Conservation (phyloP, 108 stramenopile genomes). For the Cyclotella atomus region DNA sequence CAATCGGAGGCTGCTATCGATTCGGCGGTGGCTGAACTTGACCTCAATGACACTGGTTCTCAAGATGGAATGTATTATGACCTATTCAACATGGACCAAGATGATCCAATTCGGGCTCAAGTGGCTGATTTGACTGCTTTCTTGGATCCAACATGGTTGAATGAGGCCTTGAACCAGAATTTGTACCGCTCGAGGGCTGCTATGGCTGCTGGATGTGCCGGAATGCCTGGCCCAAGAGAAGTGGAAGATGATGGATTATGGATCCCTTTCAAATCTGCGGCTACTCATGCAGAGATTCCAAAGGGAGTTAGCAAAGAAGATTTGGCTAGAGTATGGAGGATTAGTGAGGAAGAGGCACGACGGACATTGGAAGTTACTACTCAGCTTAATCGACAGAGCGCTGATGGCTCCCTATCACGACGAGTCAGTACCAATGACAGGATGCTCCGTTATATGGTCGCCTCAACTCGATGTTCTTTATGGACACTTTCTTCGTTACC, state of each 20-base stretch:
- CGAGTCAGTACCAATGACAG: constrained; percentile 3
- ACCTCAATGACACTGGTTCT: neutral
- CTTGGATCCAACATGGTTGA: neutral
- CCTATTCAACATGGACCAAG: neutral
- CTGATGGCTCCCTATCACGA: neutral
- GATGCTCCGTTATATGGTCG: neutral
- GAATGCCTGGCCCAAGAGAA: neutral
- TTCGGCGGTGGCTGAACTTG: neutral
- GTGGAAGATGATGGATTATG: neutral
- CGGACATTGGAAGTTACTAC: constrained; percentile 30
- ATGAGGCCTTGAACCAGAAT: neutral
- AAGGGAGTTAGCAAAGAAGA: constrained; percentile 27
- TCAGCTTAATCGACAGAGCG: constrained; percentile 11
- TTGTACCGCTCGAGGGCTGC: neutral
- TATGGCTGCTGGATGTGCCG: neutral
- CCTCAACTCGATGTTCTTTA: constrained; percentile 23
- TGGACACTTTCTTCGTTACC: constrained; percentile 36
- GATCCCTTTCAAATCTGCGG: neutral
- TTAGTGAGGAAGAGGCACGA: constrained; percentile 16
- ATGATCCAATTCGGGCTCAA: neutral
- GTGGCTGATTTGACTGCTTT: neutral
- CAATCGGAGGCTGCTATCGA: neutral
- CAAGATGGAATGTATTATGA: neutral
- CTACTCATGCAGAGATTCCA: neutral
- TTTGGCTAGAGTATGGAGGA: constrained; percentile 46